Base-by-base conservation (phyloP, 2,329 filamentous ascomycete genomes). In the Alternaria metachromatica region DNA sequence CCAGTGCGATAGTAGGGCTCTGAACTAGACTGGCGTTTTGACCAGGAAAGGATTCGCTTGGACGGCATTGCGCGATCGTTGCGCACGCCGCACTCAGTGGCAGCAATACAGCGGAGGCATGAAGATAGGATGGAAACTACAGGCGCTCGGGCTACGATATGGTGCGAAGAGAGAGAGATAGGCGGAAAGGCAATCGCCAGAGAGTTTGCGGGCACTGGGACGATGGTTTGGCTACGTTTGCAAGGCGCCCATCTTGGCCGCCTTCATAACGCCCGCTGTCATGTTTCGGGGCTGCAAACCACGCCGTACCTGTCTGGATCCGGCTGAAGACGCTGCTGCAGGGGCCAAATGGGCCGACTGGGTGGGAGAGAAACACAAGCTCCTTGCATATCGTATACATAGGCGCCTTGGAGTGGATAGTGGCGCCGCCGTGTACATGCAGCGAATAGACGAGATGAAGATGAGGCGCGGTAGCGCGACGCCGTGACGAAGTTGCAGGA, bases 21-120 rank as follows among this genome's bases (percentile, higher is more conserved):
- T 55, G 75, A 66, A 68, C 69, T 54, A 62, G 77, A 69, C 72
- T 78, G 71, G 68, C 81, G 72, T 74, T 81, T 83, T 13, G 80
- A 81, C 82, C 82, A 83, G 50, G 80, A 82, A 54, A 82, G 81
- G 64, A 83, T 79, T 55, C 80, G 81, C 56, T 81, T 83, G 23
- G 80, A 76, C 10, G 73, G 75, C 79, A 82, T 82, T 37, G 66
- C 60, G 60, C 63, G 37, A 60, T 46, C 20, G 23, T 41, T 28
- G 30, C 48, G 53, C 50, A 28, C 21, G 41, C 26, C 44, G 55
- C 50, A 37, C 58, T 62, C 50, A 66, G 18, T 45, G 45, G 18
- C 13, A 30, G 20, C n/a, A 20, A 30, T 58, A 20, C 7, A 45
- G 50, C 26, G 13, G 33, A 66, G 51, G 43, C 66, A 69, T 70